Evolutionary conservation across 1,284 basidiomycete genomes (phyloP), one percentile per base, ranked within the genome.

Genomic region (Sphagnurus paluster): DNA sequence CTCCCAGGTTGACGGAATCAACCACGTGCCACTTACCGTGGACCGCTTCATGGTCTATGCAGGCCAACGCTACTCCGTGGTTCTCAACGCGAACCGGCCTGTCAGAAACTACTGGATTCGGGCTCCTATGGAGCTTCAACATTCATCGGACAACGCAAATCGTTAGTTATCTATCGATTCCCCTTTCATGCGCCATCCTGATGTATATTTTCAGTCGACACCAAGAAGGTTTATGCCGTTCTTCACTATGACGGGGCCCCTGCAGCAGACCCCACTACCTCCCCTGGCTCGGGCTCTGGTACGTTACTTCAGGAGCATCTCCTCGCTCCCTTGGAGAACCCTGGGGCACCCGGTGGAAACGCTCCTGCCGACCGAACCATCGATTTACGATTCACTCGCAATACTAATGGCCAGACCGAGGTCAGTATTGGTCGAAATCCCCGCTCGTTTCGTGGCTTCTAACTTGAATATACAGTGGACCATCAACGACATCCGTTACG

Each of bases 21-120:
- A 62, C 44, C 60, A 62, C 0, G 20, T 59, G 13, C 72, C 71
- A 3, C 49, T 68, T 2, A 44, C 59, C 0, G 66, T 73, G 1
- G 67, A 75, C 35, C 59, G 45, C 2, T 21, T 44, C 14, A 10
- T 20, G 29, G 43, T 49, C 8, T 45, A 21, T 17, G 39, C 66
- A 40, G 76, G 63, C 24, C 63, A 72, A 21, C 64, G 68, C 1
- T 59, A 63, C 35, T 67, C 66, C 2, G 72, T 77, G 59, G 65
- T 72, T 10, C 52, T 74, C 34, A 50, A 54, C 39, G 60, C 60
- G 36, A 54, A 72, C 65, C 55, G 56, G 34, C 40, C 55, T 4
- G 42, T 60, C 13, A 43, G 26, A 0, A 79, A 75, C 45, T 78
- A 77, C 49, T 75, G 77, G 71, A 54, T 75, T 48, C 67, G 71